Base-by-base conservation (phyloP, 208 protist genomes). In the Spongospora subterranea region DNA sequence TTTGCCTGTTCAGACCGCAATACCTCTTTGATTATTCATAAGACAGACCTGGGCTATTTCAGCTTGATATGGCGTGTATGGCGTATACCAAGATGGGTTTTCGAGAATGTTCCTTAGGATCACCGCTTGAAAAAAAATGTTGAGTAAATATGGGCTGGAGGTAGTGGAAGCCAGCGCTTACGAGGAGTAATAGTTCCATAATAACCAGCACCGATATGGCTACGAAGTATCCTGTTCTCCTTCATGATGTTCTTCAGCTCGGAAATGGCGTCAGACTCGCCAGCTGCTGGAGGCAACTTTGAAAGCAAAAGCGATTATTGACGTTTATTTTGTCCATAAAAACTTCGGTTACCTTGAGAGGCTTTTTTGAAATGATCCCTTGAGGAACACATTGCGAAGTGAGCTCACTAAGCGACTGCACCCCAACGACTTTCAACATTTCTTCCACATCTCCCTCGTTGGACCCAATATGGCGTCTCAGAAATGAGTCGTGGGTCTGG, bases 1-100 rank as follows among this genome's bases (percentile, higher is more conserved):
- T 17, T 65, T 29, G 29, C 54, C 54, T 32, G 54, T 17, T 17
- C 20, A 65, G 29, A 17, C 20, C 54, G 54, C 54, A 29, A 17
- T 17, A 17, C 54, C 54, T 65, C 20, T 65, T 17, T 29, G 54
- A 17, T 29, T 40, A 43, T 35, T 82, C 17, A 35, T 35, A 39
- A n/a, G n/a, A 20, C 35, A 45, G 13, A 82, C 71, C n/a, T 82
- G 71, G 39, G 94, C 32, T 38, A 95, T 91, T 91, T 95, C 91
- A 0, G 93, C 90, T 92, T 97, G 96, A 94, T 99, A 99, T 6
- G 98, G 98, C 35, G 98, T 99, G 94, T 99, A 99, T 45, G 97
- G 97, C 6, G 98, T 99, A 94, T 99, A 99, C 98, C 98, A 99
- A 45, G 96, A 97, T 76, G 98, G 98, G 92, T 98, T 99, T 94